These are phyloP conservation scores for Tricladium varicosporioides DNA, from an alignment of 2,329 filamentous ascomycete species.

Conservation along the genomic window DNA sequence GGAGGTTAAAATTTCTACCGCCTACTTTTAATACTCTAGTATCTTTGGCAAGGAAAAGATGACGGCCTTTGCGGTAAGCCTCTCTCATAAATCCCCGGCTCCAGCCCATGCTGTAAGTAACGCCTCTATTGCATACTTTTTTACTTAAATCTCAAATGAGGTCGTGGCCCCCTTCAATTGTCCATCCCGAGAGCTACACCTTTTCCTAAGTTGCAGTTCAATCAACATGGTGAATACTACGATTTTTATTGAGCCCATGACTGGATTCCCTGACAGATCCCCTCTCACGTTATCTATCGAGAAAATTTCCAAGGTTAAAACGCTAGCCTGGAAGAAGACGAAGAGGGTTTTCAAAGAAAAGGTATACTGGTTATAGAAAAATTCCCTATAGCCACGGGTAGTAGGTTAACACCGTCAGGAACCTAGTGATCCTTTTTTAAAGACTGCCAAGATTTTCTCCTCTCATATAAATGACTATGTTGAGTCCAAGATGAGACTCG, in stretches of 20 bases:
- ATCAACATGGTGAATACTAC: background rate
- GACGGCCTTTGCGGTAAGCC: background rate
- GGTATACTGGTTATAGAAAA: too few species aligned
- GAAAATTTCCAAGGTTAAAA: too few species aligned
- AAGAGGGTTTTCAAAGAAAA: too few species aligned
- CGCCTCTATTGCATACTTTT: background rate
- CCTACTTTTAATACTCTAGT: background rate
- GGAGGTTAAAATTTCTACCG: background rate
- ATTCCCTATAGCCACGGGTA: too few species aligned
- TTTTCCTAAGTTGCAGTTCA: background rate
- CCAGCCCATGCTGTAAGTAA: background rate
- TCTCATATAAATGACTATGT: too few species aligned
- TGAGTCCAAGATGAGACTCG: too few species aligned
- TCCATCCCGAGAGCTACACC: background rate
- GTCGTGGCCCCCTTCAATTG: background rate
- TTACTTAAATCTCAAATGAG: background rate
- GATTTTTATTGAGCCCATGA: background rate
- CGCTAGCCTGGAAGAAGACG: too few species aligned
- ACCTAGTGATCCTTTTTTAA: too few species aligned
- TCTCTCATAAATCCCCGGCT: background rate
- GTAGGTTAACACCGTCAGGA: too few species aligned
- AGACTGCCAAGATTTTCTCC: too few species aligned
- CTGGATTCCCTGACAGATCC: too few species aligned
- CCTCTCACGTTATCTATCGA: too few species aligned
- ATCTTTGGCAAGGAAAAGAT: background rate